A percentile compares a stretch with the other conserved stretches of the same genome.
phyloP scores from a whole-genome alignment of 345 rosid genomes.

The Aethionema arabicum region DNA sequence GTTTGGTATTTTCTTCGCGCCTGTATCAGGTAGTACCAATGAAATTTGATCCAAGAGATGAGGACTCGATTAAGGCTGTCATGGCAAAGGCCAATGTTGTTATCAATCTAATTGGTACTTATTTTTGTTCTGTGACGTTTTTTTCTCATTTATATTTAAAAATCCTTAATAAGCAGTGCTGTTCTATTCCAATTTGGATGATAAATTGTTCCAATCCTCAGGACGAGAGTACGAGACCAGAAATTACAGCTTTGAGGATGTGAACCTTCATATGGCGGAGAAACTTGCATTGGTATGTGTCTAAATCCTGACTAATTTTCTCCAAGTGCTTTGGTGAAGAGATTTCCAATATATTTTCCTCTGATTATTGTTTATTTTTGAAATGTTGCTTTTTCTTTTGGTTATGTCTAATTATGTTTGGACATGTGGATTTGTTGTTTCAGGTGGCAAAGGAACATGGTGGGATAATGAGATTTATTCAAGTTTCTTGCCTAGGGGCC shows the following conservation, averaged over 20 bases:
- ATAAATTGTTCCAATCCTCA: slow-evolving; percentile 34
- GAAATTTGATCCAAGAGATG: slow-evolving; percentile 90
- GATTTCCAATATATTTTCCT: slow-evolving; percentile 12
- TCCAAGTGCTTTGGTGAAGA: slow-evolving; percentile 11
- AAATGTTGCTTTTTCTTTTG: slow-evolving; percentile 19
- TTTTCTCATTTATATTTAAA: background rate
- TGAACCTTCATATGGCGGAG: slow-evolving; percentile 78
- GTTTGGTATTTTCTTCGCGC: slow-evolving; percentile 7
- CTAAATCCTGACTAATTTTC: slow-evolving; percentile 7
- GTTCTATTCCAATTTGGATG: slow-evolving; percentile 9
- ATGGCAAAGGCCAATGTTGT: slow-evolving; percentile 99
- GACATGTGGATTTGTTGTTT: slow-evolving; percentile 28
- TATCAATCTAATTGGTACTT: slow-evolving; percentile 86
- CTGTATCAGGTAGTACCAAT: slow-evolving; percentile 80
- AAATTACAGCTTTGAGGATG: slow-evolving; percentile 94
- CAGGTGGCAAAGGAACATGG: slow-evolving; percentile 98
- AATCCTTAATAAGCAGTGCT: background rate
- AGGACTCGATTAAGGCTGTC: slow-evolving; percentile 87
- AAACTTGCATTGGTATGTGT: slow-evolving; percentile 73
- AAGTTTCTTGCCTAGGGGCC: slow-evolving; percentile 93
- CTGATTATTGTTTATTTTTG: slow-evolving; percentile 8
- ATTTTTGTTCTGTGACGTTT: slow-evolving; percentile 11
- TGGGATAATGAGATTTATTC: slow-evolving; percentile 93
- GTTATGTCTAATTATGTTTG: slow-evolving; percentile 22
- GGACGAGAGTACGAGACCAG: slow-evolving; percentile 94